A percentile compares a stretch with the other conserved stretches of the same genome.
These are phyloP conservation scores for Neurospora sp. DNA, from an alignment of 495 filamentous ascomycete genomes.

Conservation along the genomic window DNA sequence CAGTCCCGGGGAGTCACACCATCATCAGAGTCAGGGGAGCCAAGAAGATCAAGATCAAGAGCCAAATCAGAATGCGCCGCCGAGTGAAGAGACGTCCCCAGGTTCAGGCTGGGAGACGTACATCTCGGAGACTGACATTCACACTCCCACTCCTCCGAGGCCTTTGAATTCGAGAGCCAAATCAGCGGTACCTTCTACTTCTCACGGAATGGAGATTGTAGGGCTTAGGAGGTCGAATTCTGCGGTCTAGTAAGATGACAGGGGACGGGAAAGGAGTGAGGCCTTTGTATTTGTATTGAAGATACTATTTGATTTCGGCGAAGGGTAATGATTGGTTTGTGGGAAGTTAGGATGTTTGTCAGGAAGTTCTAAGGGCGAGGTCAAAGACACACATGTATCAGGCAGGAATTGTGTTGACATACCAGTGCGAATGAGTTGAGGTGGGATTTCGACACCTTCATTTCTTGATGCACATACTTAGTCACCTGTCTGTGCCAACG, in stretches of 20 bases:
- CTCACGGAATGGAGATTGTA: neutral
- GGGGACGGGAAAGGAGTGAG: neutral
- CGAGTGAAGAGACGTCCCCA: neutral
- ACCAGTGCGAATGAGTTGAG: neutral
- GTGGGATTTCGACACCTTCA: neutral
- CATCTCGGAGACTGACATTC: neutral
- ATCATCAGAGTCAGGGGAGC: neutral
- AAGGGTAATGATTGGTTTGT: neutral
- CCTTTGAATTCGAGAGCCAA: neutral
- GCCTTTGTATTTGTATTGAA: neutral
- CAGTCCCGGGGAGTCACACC: neutral
- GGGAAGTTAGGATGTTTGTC: neutral
- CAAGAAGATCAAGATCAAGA: neutral
- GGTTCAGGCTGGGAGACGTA: slow-evolving; percentile 1
- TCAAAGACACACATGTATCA: neutral
- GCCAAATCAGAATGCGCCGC: neutral
- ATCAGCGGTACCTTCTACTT: neutral
- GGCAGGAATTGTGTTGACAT: neutral
- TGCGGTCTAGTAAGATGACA: neutral
- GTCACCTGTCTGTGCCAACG: neutral
- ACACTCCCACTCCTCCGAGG: neutral
- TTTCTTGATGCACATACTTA: neutral
- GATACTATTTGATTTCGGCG: neutral
- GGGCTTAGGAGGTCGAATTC: neutral
- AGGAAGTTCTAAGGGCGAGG: neutral